These are phyloP conservation scores for Casaregolazyma lundiana DNA, from an alignment of 1,139 yeast species.

Conservation along the genomic window DNA sequence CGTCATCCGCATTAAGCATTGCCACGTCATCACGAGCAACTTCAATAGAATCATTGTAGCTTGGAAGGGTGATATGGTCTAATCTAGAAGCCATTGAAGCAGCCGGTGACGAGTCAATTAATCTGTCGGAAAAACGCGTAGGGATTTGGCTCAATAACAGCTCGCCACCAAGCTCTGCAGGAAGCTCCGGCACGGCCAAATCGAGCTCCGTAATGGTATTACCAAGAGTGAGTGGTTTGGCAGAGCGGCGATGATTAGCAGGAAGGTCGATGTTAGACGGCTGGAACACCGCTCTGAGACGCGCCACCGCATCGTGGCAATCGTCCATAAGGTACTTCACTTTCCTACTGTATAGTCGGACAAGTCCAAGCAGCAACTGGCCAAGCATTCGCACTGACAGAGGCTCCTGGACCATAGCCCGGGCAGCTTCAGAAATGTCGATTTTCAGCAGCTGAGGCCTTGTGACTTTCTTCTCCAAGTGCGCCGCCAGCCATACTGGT, in stretches of 20 bases:
- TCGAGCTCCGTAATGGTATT: constrained; percentile 81
- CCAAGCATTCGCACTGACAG: constrained; percentile 84
- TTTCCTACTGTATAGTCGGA: constrained; percentile 79
- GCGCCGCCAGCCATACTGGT: constrained; percentile 91
- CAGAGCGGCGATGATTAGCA: constrained; percentile 48
- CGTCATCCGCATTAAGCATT: constrained; percentile 19
- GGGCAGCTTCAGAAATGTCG: constrained; percentile 63
- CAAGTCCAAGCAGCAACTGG: constrained; percentile 82
- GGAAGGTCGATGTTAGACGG: constrained; percentile 44
- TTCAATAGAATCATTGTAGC: constrained; percentile 39
- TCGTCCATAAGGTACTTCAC: constrained; percentile 83
- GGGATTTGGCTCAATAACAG: neutral
- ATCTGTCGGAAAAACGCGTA: neutral
- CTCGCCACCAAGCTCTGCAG: constrained; percentile 15
- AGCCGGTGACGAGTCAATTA: neutral
- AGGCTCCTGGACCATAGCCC: constrained; percentile 41
- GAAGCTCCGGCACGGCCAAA: constrained; percentile 26
- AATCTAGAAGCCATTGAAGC: neutral
- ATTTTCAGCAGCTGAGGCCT: constrained; percentile 73
- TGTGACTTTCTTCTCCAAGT: constrained; percentile 73
- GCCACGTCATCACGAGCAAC: constrained; percentile 43
- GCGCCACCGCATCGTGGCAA: constrained; percentile 70
- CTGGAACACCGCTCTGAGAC: constrained; percentile 68
- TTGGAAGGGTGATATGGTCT: constrained; percentile 20
- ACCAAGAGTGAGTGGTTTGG: constrained; percentile 41